Conservation (phyloP, 139 green algal species). For the Marvania coccoides region DNA sequence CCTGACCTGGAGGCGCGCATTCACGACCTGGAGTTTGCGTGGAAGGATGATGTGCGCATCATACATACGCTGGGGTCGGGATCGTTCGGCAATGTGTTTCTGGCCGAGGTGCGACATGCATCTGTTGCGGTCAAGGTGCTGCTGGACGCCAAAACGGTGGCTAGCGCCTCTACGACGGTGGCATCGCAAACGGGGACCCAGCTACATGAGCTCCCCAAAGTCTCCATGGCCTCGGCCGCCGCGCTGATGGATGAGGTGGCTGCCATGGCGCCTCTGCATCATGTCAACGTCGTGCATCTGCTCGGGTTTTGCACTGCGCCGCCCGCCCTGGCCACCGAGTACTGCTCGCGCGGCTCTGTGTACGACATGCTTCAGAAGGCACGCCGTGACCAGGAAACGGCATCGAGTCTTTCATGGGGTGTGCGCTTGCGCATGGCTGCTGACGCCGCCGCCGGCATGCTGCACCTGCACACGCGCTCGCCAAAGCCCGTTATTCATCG, state of each 20-base stretch:
- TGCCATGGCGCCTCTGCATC: too few relatives aligned
- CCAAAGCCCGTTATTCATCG: conserved; percentile 76
- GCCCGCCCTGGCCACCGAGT: conserved; percentile 2
- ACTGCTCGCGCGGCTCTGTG: conserved; percentile 29
- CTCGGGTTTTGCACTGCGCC: conserved; percentile 35
- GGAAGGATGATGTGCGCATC: too few relatives aligned
- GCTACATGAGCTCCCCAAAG: too few relatives aligned
- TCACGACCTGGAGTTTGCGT: too few relatives aligned
- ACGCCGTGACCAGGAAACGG: not conserved
- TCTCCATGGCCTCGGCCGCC: too few relatives aligned
- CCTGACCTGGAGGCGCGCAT: too few relatives aligned
- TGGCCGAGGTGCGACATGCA: conserved; percentile 35
- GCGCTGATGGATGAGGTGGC: too few relatives aligned
- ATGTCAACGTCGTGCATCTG: conserved; percentile 46
- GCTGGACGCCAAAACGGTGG: too few relatives aligned
- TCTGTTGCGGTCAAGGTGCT: conserved; percentile 50
- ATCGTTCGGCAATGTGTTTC: conserved; percentile 45
- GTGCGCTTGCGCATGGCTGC: conserved; percentile 7
- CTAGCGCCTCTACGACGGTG: too few relatives aligned
- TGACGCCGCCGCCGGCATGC: conserved; percentile 43
- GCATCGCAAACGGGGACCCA: too few relatives aligned
- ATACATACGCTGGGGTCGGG: conserved; percentile 48
- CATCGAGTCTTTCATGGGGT: conserved; percentile 22
- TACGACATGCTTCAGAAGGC: conserved; percentile 25
- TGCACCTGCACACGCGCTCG: conserved; percentile 73